Conservation (phyloP, 495 filamentous ascomycete species). For the Letharia lupina region DNA sequence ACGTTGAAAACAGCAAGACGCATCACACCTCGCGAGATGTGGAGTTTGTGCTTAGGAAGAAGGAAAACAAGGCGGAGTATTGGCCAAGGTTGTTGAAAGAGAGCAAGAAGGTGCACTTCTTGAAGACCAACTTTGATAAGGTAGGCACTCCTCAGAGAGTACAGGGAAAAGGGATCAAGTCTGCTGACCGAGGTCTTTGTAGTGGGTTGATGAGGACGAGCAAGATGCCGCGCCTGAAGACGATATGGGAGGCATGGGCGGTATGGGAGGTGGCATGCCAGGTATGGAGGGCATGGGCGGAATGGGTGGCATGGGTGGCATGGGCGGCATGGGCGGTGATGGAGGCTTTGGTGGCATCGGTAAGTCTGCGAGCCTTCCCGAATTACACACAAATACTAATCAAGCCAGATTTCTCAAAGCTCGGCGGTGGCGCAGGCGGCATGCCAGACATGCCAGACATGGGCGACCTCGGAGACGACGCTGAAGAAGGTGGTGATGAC, state of each 20-base stretch:
- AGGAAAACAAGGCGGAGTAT: conserved; percentile 82
- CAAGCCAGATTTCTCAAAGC: conserved; percentile 84
- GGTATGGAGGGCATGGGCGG: conserved; percentile 54
- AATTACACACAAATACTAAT: conserved; percentile 13
- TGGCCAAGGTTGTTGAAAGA: conserved; percentile 94
- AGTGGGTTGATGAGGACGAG: conserved; percentile 99
- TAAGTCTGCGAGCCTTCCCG: conserved; percentile 29
- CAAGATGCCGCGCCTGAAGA: conserved; percentile 83
- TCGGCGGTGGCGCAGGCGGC: conserved; percentile 55
- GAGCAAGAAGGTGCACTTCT: conserved; percentile 79
- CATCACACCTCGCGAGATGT: conserved; percentile 78
- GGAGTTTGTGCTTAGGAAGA: conserved; percentile 89
- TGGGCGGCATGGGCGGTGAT: conserved; percentile 33
- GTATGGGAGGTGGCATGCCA: conserved; percentile 31
- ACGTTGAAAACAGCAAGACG: conserved; percentile 67
- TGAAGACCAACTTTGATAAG: conserved; percentile 99
- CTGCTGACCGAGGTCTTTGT: background rate
- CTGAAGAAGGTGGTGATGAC: conserved; percentile 49
- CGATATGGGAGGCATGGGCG: conserved; percentile 57
- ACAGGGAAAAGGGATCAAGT: background rate
- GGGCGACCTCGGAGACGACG: conserved; percentile 40
- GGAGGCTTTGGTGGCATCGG: conserved; percentile 47
- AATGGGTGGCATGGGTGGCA: conserved; percentile 47
- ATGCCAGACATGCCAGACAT: conserved; percentile 37
- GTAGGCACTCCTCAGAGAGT: conserved; percentile 35